Evolutionary conservation across 1,284 basidiomycete genomes (phyloP), one percentile per base, ranked within the genome.

Genomic region (Chalciporus sp.): DNA sequence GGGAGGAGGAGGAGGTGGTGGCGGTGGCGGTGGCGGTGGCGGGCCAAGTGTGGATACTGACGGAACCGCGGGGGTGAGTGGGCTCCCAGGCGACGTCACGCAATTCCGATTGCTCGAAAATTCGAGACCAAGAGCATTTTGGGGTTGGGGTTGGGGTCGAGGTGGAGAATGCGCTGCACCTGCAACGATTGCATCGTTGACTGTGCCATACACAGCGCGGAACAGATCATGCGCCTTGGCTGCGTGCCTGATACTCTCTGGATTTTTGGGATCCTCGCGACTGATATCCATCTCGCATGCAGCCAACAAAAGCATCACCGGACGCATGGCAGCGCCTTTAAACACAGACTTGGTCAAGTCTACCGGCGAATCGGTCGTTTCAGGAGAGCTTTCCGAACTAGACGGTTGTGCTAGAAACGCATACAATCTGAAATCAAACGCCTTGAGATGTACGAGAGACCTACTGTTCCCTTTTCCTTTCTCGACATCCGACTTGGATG

Each of bases 221-320:
- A 68, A 72, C 19, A 68, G 69, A 7, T 58, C 58, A 29, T 67
- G 56, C 29, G 67, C 67, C 9, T 55, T 42, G 16, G 53, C 57
- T 11, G 51, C 61, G 42, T 71, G 68, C 7, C 17, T 40, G 7
- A 37, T 37, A 39, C 57, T 67, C 49, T 61, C 58, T 17, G 64
- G 49, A 49, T 54, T 53, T 37, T 52, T 52, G 1, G 59, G 54
- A 45, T 39, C 52, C 19, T 67, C 67, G n/a, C 67, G 63, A 20
- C 68, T 71, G 31, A 68, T 63, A 43, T 68, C 67, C 51, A 72
- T 26, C 42, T 68, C 69, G 52, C 67, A 68, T 2, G 67, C 67
- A 19, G 68, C 67, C 14, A 68, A 43, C 43, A 72, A 57, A 47
- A 68, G 50, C 58, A 61, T 53, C 1, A 65, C 67, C 8, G 67